phyloP scores from a whole-genome alignment of 805 yeast genomes.

The Danielozyma ontarioensis region DNA sequence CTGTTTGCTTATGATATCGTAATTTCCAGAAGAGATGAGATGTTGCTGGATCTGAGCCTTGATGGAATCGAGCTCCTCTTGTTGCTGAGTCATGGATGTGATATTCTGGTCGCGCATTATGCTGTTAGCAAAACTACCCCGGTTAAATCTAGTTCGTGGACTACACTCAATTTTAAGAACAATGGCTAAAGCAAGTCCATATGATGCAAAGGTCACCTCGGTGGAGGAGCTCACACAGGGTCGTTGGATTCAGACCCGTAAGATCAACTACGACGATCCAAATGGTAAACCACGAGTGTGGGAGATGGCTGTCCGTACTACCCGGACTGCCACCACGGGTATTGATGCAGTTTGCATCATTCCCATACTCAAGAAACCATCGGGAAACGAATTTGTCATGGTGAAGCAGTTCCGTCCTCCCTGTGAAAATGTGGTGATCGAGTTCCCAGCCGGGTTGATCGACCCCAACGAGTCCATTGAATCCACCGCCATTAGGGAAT shows the following conservation, averaged over 20 bases:
- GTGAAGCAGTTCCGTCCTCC: conserved; percentile 96
- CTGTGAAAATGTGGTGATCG: conserved; percentile 79
- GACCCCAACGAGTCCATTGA: conserved; percentile 79
- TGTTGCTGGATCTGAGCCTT: conserved; percentile 64
- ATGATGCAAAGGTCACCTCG: conserved; percentile 25
- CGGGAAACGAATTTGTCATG: conserved; percentile 45
- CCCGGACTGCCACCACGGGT: conserved; percentile 54
- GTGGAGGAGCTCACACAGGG: conserved; percentile 32
- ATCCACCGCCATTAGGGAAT: conserved; percentile 79
- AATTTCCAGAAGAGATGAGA: conserved; percentile 73
- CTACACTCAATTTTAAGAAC: neutral
- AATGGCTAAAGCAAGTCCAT: conserved; percentile 17
- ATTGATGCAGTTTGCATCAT: conserved; percentile 91
- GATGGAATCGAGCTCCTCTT: conserved; percentile 37
- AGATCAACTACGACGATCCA: conserved; percentile 69
- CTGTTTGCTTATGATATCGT: conserved; percentile 64
- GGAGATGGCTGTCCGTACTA: conserved; percentile 85
- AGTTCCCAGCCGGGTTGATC: conserved; percentile 91
- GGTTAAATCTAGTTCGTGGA: too few relatives aligned
- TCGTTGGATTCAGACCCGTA: conserved; percentile 51
- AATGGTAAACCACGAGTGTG: conserved; percentile 65
- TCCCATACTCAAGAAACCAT: conserved; percentile 55
- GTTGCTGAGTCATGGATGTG: conserved; percentile 19
- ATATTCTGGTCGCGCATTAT: too few relatives aligned
- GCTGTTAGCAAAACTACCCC: neutral